Percentiles rank a stretch among this genome's conserved stretches.
phyloP scores from a whole-genome alignment of 148 eudicot genomes.

The Chenopodium suecicum region DNA sequence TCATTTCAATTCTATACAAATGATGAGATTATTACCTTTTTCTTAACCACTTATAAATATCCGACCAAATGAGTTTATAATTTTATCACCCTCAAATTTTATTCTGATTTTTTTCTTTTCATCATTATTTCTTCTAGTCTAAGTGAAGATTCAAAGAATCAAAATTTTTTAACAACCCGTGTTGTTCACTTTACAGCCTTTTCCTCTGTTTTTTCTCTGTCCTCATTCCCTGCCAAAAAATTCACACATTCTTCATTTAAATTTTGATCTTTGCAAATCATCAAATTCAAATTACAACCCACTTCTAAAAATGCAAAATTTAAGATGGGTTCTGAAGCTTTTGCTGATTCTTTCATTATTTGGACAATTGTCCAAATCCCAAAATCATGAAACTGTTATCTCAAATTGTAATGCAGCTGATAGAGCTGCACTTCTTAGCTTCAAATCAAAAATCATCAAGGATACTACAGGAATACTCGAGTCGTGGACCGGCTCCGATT shows the following conservation, averaged over 20 bases:
- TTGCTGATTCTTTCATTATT: conserved; percentile 40
- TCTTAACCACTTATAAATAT: conserved; percentile 28
- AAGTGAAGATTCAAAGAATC: conserved; percentile 13
- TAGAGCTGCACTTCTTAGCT: conserved; percentile 64
- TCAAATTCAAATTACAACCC: conserved; percentile 32
- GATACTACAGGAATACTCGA: conserved; percentile 68
- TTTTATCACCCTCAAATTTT: background rate
- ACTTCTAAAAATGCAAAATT: conserved; percentile 45
- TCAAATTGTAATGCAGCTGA: conserved; percentile 47
- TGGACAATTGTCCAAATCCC: conserved; percentile 16
- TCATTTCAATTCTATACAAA: background rate
- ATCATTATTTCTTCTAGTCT: conserved; percentile 27
- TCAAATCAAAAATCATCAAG: conserved; percentile 52
- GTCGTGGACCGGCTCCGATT: conserved; percentile 68
- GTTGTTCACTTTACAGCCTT: conserved; percentile 35
- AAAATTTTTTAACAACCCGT: conserved; percentile 4
- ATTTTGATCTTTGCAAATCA: conserved; percentile 18
- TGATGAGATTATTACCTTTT: background rate
- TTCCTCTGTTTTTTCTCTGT: conserved; percentile 16
- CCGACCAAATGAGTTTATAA: conserved; percentile 9
- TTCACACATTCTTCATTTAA: background rate
- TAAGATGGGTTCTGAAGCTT: conserved; percentile 48
- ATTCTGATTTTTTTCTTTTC: background rate
- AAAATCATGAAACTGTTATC: conserved; percentile 18
- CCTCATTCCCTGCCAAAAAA: conserved; percentile 12